Base-by-base conservation (phyloP, 2,329 filamentous ascomycete genomes). In the Sporothrix brasiliensis region DNA sequence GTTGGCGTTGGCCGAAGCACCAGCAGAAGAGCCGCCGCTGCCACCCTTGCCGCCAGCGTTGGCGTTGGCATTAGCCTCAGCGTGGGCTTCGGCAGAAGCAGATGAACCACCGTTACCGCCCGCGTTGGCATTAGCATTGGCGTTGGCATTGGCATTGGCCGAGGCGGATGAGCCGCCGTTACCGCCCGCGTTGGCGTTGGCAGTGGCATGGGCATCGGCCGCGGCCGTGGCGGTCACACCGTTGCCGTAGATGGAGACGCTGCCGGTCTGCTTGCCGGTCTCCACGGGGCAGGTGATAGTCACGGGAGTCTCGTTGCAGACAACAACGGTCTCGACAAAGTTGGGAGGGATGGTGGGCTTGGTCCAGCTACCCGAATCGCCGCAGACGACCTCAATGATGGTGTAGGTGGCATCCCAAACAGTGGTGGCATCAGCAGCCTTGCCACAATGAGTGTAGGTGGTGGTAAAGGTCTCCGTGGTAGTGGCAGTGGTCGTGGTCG, bases 351-450 rank as follows among this genome's bases (percentile, higher is more conserved):
- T n/a, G 2, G 58, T 27, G 10, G 74, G 77, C 16, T 80, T 78
- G 21, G 77, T 78, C 84, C 84, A 87, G 34, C 81, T 78, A 2
- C 71, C 76, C 74, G 80, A 74, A 69, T 81, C 79, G 49, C 77
- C 79, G 47, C 85, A 77, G 27, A 79, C 79, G 39, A 77, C 77
- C 75, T 82, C 78, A 10, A 74, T 75, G 74, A 83, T 74, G 67
- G 80, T 83, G 76, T 82, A 83, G 44, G 79, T 80, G 47, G 81
- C 80, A 50, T 77, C 70, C 80, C 81, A 82, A 61, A 74, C 71
- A 72, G 77, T 75, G n/a, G 78, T 80, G 70, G 78, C 74, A 74
- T 79, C 80, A 68, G 80, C 80, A 11, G 81, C 81, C 39, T 75
- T 76, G 30, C 78, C 73, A 53, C 77, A 76, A 41, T 79, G 80